These are phyloP conservation scores for Oryza meyeriana DNA, from an alignment of 176 grass and related monocot species.

Conservation along the genomic window DNA sequence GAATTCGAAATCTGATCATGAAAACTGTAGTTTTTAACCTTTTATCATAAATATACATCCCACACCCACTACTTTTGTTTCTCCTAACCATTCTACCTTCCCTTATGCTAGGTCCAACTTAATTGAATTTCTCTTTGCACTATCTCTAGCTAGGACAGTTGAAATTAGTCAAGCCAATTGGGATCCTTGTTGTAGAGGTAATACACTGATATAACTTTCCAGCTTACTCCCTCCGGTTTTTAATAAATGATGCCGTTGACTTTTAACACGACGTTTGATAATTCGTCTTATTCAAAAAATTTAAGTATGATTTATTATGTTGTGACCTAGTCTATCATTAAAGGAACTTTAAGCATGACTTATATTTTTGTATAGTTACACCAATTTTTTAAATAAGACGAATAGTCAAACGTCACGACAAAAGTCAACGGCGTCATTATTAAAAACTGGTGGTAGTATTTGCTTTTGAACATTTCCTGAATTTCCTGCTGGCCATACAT, in stretches of 20 bases:
- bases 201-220: neutral
- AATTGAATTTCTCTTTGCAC: neutral
- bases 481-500: neutral
- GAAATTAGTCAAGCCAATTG: neutral
- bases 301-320: too few species aligned
- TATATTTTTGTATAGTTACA: too few species aligned
- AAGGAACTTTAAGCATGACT: too few species aligned
- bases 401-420: too few species aligned
- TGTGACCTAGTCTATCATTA: too few species aligned
- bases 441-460: too few species aligned
- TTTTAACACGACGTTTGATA: too few species aligned
- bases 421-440: too few species aligned
- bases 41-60: slow-evolving; percentile 19
- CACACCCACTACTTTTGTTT: neutral
- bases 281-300: too few species aligned
- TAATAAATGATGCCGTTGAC: too few species aligned
- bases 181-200: neutral
- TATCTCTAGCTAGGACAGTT: neutral
- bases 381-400: too few species aligned
- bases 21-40: neutral
- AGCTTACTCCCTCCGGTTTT: too few species aligned
- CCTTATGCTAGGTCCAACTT: neutral
- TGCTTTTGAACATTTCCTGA: neutral
- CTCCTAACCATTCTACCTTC: neutral
- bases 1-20: neutral